Evolutionary conservation across 768 basidiomycete genomes (phyloP), one percentile per base, ranked within the genome.

Genomic region (Leccinum imitatum): DNA sequence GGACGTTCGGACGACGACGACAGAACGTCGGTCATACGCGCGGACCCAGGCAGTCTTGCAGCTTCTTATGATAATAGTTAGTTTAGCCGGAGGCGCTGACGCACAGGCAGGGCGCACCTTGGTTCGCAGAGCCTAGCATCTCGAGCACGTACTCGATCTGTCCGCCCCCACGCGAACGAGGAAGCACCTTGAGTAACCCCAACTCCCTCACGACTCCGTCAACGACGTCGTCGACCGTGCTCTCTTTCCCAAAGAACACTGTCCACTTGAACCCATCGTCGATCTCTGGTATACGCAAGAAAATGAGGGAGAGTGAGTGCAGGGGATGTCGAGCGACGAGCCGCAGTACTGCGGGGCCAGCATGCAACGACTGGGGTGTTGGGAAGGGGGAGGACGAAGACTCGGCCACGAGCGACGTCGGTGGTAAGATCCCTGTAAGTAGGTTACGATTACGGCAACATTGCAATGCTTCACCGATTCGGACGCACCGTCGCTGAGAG

Each of bases 201-300:
- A 93, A 79, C 64, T 91, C 86, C 33, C 83, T 82, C 10, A 83
- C 65, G 9, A 90, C 73, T 7, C 67, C 64, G 33, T 81, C 73
- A 50, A 90, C 69, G 15, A 84, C 76, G 47, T 87, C 82, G n/a
- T 76, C 70, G 3, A 86, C 84, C 4, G 82, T 84, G 51, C 78
- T 82, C 2, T 72, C 74, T 57, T 80, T 80, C 4, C 88, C 82
- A 57, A 93, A 77, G 72, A 86, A 94, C 44, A 84, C 63, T 54
- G 80, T 86, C 78, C 87, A 86, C 63, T 76, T 66, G 66, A 87
- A 91, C 2, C 80, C 87, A 65, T 93, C 92, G 54, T 87, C 82
- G 59, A 93, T 83, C 70, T 91, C 88, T 3, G 90, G 90, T 15
- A 93, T 83, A 50, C 89, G 84, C 47, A 81, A 71, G 71, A 91